Evolutionary conservation across 2,329 filamentous ascomycete genomes (phyloP).

Genomic region (Penicillium rolfsii): DNA sequence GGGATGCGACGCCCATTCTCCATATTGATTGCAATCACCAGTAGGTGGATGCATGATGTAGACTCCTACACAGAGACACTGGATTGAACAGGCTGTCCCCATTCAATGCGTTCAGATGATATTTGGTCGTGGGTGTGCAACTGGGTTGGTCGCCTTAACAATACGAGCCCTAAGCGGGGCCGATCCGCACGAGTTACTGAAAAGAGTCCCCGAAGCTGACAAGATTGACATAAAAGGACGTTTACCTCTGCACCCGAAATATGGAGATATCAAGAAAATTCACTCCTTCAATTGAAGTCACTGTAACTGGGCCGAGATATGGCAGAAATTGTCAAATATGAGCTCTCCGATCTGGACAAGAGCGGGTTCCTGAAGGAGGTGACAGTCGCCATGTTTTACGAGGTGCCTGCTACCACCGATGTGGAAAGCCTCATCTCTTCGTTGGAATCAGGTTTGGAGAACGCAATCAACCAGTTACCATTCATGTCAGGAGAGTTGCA

Average conservation of each 20-base stretch:
- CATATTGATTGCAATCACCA: slow-evolving; percentile 5
- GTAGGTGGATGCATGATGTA: background rate
- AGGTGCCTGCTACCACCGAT: slow-evolving; percentile 17
- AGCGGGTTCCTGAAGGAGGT: slow-evolving; percentile 25
- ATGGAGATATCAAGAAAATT: background rate
- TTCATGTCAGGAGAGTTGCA: slow-evolving; percentile 28
- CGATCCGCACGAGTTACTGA: background rate
- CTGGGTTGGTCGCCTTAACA: background rate
- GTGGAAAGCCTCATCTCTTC: slow-evolving; percentile 19
- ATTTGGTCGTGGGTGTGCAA: background rate
- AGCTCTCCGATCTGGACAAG: slow-evolving; percentile 31
- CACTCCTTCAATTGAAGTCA: background rate
- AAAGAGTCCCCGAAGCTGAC: background rate
- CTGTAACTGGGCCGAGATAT: background rate
- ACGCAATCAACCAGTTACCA: slow-evolving; percentile 23
- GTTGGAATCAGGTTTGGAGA: slow-evolving; percentile 22
- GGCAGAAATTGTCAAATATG: slow-evolving; percentile 16
- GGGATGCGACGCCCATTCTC: slow-evolving; percentile 12
- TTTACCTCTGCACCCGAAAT: background rate
- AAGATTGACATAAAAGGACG: background rate
- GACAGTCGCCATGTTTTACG: slow-evolving; percentile 27
- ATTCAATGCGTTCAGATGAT: background rate
- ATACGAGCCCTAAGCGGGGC: background rate
- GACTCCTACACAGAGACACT: background rate
- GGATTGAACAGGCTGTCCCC: no score